Evolutionary conservation across 257 asterid species (phyloP).

Genomic region (Agastache rugosa): DNA sequence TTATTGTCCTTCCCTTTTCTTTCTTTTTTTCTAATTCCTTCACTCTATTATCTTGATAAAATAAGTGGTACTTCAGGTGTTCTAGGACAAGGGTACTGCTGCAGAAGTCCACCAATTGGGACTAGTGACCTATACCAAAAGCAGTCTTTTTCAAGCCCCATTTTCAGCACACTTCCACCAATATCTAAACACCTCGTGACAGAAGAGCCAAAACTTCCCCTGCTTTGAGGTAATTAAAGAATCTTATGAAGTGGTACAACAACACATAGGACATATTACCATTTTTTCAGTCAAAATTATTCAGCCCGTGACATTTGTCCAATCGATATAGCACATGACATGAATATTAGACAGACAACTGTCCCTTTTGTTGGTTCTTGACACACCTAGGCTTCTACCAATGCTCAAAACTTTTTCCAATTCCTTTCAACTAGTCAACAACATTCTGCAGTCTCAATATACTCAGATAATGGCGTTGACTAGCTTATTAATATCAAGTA

Average conservation of each 20-base stretch:
- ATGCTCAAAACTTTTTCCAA: constrained; percentile 4
- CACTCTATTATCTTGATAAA: not conserved
- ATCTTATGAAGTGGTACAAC: constrained; percentile 37
- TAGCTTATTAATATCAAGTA: not conserved
- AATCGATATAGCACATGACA: constrained; percentile 47
- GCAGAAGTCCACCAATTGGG: not conserved
- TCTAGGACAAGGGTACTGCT: not conserved
- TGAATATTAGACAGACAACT: constrained; percentile 6
- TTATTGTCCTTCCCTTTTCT: not conserved
- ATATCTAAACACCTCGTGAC: constrained; percentile 45
- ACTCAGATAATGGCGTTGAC: constrained; percentile 16
- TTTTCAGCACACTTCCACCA: constrained; percentile 14
- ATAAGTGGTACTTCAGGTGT: constrained; percentile 20
- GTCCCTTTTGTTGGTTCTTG: constrained; percentile 30
- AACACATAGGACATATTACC: constrained; percentile 35
- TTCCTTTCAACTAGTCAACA: constrained; percentile 21
- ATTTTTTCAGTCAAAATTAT: constrained; percentile 24
- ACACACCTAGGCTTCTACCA: constrained; percentile 18
- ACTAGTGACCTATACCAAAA: constrained; percentile 29
- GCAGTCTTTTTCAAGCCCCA: constrained; percentile 22
- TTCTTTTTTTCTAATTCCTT: not conserved
- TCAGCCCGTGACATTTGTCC: constrained; percentile 51
- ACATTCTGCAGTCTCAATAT: constrained; percentile 14
- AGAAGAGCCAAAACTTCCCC: constrained; percentile 57
- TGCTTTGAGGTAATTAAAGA: constrained; percentile 36